A percentile compares a stretch with the other conserved stretches of the same genome.
phyloP scores from a whole-genome alignment of 352 stramenopile species.

The Phytophthora cryptogea region DNA sequence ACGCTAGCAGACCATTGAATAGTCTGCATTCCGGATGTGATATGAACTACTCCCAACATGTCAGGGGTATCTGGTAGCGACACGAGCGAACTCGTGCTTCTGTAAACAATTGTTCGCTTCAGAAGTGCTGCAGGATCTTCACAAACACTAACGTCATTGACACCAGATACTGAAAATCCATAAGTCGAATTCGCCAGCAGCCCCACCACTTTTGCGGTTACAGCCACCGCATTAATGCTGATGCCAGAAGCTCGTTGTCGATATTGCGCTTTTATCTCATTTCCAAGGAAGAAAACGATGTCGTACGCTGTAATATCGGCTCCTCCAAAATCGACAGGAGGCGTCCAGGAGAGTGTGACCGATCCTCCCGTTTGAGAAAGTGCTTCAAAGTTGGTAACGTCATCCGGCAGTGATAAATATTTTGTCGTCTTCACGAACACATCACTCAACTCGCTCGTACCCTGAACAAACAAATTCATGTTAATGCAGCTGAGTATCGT shows the following conservation, averaged over 20 bases:
- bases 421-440: slow-evolving; percentile 33
- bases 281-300: slow-evolving; percentile 47
- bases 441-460: slow-evolving; percentile 54
- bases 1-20: slow-evolving; percentile 45
- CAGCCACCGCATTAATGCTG: slow-evolving; percentile 17
- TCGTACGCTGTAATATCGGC: slow-evolving; percentile 52
- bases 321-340: slow-evolving; percentile 61
- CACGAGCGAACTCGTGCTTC: slow-evolving; percentile 28
- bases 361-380: slow-evolving; percentile 42
- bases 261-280: slow-evolving; percentile 37
- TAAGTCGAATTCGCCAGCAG: slow-evolving; percentile 58
- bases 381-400: slow-evolving; percentile 36
- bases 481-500: not conserved
- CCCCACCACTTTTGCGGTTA: slow-evolving; percentile 44
- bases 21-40: slow-evolving; percentile 49
- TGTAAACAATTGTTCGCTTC: slow-evolving; percentile 39
- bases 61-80: slow-evolving; percentile 43
- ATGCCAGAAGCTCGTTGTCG: slow-evolving; percentile 36
- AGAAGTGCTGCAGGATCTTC: slow-evolving; percentile 30
- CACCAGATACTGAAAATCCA: slow-evolving; percentile 48
- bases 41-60: slow-evolving; percentile 30
- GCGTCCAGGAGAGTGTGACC: slow-evolving; percentile 44
- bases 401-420: slow-evolving; percentile 49
- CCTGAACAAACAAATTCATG: slow-evolving; percentile 26
- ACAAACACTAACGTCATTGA: slow-evolving; percentile 66